phyloP scores from a whole-genome alignment of 2,329 filamentous ascomycete genomes.

The Byssothecium circinans region DNA sequence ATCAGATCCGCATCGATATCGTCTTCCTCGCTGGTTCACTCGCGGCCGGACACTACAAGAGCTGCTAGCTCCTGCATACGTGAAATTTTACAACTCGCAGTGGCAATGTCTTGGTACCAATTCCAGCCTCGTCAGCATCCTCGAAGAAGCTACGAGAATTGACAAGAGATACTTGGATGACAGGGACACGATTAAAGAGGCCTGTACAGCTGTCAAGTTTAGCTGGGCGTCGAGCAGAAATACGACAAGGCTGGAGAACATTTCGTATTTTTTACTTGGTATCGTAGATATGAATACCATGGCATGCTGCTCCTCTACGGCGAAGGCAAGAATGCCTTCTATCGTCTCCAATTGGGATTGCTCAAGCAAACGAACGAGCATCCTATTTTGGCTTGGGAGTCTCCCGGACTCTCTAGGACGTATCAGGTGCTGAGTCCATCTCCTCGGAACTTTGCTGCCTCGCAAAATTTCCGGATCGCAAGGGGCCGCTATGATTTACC shows the following conservation, averaged over 20 bases:
- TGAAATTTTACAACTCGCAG: conserved; percentile 11
- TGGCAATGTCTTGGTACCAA: conserved; percentile 10
- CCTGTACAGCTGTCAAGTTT: conserved; percentile 12
- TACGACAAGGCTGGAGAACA: conserved; percentile 24
- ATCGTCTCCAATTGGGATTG: conserved; percentile 17
- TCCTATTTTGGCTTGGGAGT: conserved; percentile 8
- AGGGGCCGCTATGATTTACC: no score
- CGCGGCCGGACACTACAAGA: conserved; percentile 17
- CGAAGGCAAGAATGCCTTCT: conserved; percentile 23
- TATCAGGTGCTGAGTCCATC: background rate
- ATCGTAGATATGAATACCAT: conserved; percentile 27
- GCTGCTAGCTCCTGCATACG: conserved; percentile 7
- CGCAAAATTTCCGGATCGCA: background rate
- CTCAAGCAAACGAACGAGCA: conserved; percentile 9
- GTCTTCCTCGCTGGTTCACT: conserved; percentile 9
- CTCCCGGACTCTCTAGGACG: no score
- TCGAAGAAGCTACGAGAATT: conserved; percentile 3
- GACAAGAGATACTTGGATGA: background rate
- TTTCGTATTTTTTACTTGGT: conserved; percentile 31
- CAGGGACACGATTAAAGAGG: conserved; percentile 1
- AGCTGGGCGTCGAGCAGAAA: conserved; percentile 5
- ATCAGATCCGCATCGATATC: no score
- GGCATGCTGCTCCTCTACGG: conserved; percentile 31
- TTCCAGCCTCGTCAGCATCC: background rate
- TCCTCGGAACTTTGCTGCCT: background rate